Evolutionary conservation across 2,329 filamentous ascomycete species (phyloP), one percentile per base, ranked within the genome.

Genomic region (Shiraia bambusicola): DNA sequence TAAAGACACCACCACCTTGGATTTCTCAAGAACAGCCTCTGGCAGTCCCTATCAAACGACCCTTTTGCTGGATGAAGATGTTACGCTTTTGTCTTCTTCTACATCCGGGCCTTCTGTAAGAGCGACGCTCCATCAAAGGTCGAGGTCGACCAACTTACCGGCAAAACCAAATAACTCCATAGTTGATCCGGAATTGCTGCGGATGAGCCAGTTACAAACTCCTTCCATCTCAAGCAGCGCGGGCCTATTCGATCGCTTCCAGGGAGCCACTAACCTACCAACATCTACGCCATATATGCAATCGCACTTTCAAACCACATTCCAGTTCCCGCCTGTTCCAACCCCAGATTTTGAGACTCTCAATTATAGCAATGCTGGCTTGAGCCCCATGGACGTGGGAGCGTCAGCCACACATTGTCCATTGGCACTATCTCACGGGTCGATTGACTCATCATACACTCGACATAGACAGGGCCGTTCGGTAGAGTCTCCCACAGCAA

Each of bases 1-100:
- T 47, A 70, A 70, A 37, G 70, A 67, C 28, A 61, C 56, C 15
- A 41, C 53, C 4, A 49, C 40, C 11, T 61, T 58, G 1, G 54
- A 42, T 29, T 43, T 49, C 30, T 65, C 64, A 12, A 65, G 56
- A 38, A 41, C 48, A 7, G 39, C 46, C 2, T 56, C 56, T 13
- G 52, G 38, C 22, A 67, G 60, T 40, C 63, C 66, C 7, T 61
- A 62, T 45, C 53, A 51, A 31, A 56, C 59, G 10, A 55, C 52
- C 2, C 57, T 66, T 34, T 51, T 58, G 1, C 62, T 66, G 35
- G 59, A 62, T 24, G 54, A 63, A 22, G 43, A 54, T 39, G 41
- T 40, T 7, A 47, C 54, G 19, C 50, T 56, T 11, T 37, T 55
- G 24, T 58, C 57, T 30, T 46, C 50, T 26, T 35, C 61, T 22